phyloP scores from a whole-genome alignment of 169 alveolate genomes.

The Cryptosporidium tyzzeri region DNA sequence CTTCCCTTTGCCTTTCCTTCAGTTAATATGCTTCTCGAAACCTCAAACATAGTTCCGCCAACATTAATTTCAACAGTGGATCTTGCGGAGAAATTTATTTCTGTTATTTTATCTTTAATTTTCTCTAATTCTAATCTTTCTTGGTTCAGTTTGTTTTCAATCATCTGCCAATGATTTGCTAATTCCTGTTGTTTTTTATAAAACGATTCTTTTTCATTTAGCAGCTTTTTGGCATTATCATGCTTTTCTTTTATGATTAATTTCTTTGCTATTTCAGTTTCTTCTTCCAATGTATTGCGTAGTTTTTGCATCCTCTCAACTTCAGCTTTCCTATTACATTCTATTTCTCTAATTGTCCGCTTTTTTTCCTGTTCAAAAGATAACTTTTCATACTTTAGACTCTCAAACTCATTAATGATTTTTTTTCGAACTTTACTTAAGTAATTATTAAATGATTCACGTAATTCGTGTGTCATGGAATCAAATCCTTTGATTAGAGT shows the following conservation, averaged over 20 bases:
- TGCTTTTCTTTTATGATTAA: conserved; percentile 28
- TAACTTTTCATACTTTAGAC: conserved; percentile 26
- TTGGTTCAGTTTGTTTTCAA: conserved; percentile 20
- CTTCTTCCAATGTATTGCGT: conserved; percentile 19
- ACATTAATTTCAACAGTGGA: conserved; percentile 62
- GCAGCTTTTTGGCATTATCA: conserved; percentile 27
- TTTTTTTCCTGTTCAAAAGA: conserved; percentile 37
- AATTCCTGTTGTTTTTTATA: conserved; percentile 61
- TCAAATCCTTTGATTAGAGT: conserved; percentile 32
- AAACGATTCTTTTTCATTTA: conserved; percentile 53
- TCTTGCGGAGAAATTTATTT: conserved; percentile 5
- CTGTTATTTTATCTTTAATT: conserved; percentile 28
- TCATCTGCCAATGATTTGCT: conserved; percentile 48
- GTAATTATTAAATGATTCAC: conserved; percentile 33
- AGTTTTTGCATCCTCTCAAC: conserved; percentile 41
- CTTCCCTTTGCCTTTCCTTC: conserved; percentile 69
- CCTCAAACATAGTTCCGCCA: conserved; percentile 62
- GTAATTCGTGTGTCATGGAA: conserved; percentile 31
- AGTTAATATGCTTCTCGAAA: conserved; percentile 42
- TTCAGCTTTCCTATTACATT: conserved; percentile 39
- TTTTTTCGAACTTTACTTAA: conserved; percentile 25
- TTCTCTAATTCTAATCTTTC: conserved; percentile 53
- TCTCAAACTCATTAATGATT: conserved; percentile 33
- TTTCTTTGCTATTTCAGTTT: conserved; percentile 19
- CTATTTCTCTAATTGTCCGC: conserved; percentile 39